These are phyloP conservation scores for Ramularia endophylla DNA, from an alignment of 2,329 filamentous ascomycete species.

Conservation along the genomic window DNA sequence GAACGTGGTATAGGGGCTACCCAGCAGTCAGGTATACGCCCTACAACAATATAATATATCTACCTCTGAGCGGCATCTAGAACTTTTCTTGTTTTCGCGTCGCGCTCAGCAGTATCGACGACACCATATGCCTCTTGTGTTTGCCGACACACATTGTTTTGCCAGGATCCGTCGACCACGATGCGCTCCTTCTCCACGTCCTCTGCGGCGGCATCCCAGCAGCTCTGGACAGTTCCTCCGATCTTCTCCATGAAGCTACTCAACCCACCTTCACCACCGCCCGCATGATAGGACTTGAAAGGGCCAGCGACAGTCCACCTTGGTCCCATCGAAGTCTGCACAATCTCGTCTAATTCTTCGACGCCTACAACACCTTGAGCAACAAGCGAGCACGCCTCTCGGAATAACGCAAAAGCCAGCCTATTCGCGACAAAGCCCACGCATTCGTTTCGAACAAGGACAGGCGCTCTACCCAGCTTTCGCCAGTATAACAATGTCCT, in stretches of 20 bases:
- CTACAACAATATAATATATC: too few species aligned
- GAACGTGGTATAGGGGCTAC: too few species aligned
- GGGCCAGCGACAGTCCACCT: conserved; percentile 52
- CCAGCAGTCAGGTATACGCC: too few species aligned
- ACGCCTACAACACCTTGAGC: conserved; percentile 48
- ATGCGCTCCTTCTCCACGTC: conserved; percentile 25
- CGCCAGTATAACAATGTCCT: conserved; percentile 44
- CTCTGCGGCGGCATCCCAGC: conserved; percentile 47
- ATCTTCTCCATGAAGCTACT: conserved; percentile 51
- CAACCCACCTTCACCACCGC: conserved; percentile 50
- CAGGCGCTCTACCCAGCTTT: conserved; percentile 37
- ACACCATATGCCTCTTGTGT: conserved; percentile 44
- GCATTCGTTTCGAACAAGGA: conserved; percentile 47
- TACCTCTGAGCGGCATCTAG: conserved; percentile 35
- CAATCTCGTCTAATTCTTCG: conserved; percentile 48
- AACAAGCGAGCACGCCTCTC: conserved; percentile 52
- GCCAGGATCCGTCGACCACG: conserved; percentile 41
- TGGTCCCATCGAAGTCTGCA: conserved; percentile 48
- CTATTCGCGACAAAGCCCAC: conserved; percentile 55
- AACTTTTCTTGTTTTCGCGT: conserved; percentile 38
- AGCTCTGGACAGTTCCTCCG: conserved; percentile 49
- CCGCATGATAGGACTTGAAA: conserved; percentile 55
- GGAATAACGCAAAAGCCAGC: conserved; percentile 51
- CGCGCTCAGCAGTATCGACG: conserved; percentile 36
- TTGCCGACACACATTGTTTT: conserved; percentile 41